Base-by-base conservation (phyloP, 441 rosid species). In the Brassica hybrid region DNA sequence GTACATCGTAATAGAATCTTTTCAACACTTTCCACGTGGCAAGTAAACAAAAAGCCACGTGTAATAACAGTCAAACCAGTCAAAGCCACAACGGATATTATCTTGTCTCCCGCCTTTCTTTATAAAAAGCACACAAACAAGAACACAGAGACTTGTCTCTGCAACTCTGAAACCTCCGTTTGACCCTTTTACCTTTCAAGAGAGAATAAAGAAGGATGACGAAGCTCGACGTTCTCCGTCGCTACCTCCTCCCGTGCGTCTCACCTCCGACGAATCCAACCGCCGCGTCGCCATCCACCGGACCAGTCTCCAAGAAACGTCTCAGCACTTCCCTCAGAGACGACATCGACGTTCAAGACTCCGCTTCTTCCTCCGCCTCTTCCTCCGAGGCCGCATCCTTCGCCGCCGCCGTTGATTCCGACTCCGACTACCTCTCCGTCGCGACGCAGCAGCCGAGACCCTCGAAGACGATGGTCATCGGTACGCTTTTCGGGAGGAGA, bases 401-500 rank as follows among this genome's bases (percentile, higher is more conserved):
- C 68, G 3, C 64, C 2, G 85, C 76, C 2, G 85, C 76, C 3
- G 85, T 72, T 2, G 57, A 50, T 3, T 2, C 3, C 19, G 23
- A 27, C 23, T 34, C 59, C 9, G 72, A 48, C 9, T 64, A 70
- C 58, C 10, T 65, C 1, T 10, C 58, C 54, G 6, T 38, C 60
- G 67, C 62, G 1, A 69, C 76, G 2, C 73, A 7, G 4, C 87
- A 89, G 1, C 82, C 88, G 2, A 89, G 97, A 59, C 93, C 87
- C 4, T 91, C 95, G 34, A 89, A 86, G 84, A 83, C 97, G 21
- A 90, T 92, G 94, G 97, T 86, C 41, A 88, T 91, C 56, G 97
- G 97, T 1, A 94, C 97, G 16, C 83, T 94, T 14, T 94, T 88
- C 80, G 97, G 97, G 9, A 82, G 75, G 57, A 92, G 92, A 56